Evolutionary conservation across 2,329 filamentous ascomycete species (phyloP), one percentile per base, ranked within the genome.

Genomic region (Colletotrichum spaethianum): DNA sequence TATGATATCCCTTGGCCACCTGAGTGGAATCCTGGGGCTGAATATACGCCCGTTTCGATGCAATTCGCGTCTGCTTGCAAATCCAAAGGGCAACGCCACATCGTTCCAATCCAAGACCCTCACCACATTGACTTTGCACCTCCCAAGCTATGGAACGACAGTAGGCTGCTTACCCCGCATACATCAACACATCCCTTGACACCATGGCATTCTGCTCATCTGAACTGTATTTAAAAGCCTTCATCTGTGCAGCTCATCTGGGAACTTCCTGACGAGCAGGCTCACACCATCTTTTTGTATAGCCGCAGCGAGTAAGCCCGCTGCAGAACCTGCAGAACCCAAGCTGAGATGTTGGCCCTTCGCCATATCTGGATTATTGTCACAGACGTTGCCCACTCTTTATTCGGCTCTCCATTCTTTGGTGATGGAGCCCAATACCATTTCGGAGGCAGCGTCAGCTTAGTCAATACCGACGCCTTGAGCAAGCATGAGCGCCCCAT

Each of bases 341-440:
- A n/a, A 12, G 31, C 14, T 14, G 31, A 1, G 1, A 69, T 69
- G 67, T 28, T 65, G 28, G 28, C 50, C 16, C 36, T 65, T 16
- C 31, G 60, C 23, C 60, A 69, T 3, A 28, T 63, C 2, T 69
- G 60, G 67, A 23, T 57, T 26, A 50, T 69, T 1, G 42, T 48
- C 0, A 64, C 52, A 12, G 67, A 59, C 26, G 33, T 69, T 42
- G 53, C 67, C 6, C 52, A 50, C 44, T n/a, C 67, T 4, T 20
- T 69, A 1, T 42, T 65, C 9, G 61, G 67, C 14, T 55, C 60
- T 0, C 36, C 66, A 12, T 48, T 64, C 6, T n/a, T 68, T 5
- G 16, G 57, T 7, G 57, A n/a, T 2, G 28, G 23, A 18, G 23
- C 48, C 12, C 59, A 33, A 31, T 38, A 42, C 14, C 50, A 48